These are phyloP conservation scores for Isabelozyma pseudorhagii DNA, from an alignment of 805 yeast genomes.

Conservation along the genomic window DNA sequence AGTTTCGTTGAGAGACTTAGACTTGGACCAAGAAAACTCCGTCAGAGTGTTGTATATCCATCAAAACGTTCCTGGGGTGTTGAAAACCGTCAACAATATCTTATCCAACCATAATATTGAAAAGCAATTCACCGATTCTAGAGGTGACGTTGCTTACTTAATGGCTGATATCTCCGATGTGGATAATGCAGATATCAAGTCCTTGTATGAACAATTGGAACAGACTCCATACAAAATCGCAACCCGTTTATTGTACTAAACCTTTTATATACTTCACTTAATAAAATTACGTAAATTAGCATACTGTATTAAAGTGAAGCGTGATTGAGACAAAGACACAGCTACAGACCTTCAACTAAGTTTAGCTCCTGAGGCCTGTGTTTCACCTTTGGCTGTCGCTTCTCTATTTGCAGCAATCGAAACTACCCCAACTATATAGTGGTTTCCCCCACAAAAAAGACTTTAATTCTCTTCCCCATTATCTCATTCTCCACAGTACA, in stretches of 20 bases:
- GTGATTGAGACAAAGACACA: too few relatives aligned
- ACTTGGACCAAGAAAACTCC: conserved; percentile 79
- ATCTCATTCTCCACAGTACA: too few relatives aligned
- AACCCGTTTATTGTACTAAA: conserved; percentile 82
- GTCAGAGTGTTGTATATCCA: conserved; percentile 96
- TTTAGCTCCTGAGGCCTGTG: too few relatives aligned
- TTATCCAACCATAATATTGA: conserved; percentile 93
- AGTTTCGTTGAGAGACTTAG: conserved; percentile 83
- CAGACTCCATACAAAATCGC: conserved; percentile 87
- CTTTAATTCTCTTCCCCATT: too few relatives aligned
- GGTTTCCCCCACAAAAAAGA: too few relatives aligned
- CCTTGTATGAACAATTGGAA: conserved; percentile 79
- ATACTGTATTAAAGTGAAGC: too few relatives aligned
- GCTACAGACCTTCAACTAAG: too few relatives aligned
- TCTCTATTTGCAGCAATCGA: too few relatives aligned
- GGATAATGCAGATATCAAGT: conserved; percentile 74
- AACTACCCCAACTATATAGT: too few relatives aligned
- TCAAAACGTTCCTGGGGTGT: conserved; percentile 98
- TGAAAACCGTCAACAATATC: conserved; percentile 94
- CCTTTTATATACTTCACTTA: not conserved
- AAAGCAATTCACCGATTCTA: conserved; percentile 96
- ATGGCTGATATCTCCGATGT: conserved; percentile 97
- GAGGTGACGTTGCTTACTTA: conserved; percentile 93
- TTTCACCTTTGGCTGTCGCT: too few relatives aligned
- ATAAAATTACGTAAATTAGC: too few relatives aligned